Percentiles rank a stretch among this genome's conserved stretches.
Conservation (phyloP, 768 basidiomycete species). For the Serendipita indica region DNA sequence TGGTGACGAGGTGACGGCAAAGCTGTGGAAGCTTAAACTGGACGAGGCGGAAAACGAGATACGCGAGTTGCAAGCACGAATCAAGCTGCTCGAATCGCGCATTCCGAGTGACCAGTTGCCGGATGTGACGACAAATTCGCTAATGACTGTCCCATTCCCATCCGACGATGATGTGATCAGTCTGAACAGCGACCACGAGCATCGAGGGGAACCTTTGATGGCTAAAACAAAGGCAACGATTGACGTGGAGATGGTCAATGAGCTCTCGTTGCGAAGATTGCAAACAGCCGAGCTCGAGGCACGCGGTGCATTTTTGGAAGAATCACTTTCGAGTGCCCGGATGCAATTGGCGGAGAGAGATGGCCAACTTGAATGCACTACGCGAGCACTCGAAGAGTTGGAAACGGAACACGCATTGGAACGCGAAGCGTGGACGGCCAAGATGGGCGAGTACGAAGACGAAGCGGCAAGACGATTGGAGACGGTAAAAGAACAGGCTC, state of each 20-base stretch:
- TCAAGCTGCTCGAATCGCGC: neutral
- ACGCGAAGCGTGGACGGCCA: neutral
- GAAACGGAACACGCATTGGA: neutral
- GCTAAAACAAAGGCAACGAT: neutral
- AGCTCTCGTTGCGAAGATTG: neutral
- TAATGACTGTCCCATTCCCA: neutral
- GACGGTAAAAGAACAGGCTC: neutral
- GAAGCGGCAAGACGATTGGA: conserved; percentile 5
- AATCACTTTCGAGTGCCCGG: neutral
- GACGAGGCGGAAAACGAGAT: neutral
- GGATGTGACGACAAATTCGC: neutral
- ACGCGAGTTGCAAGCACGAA: neutral
- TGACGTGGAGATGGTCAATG: neutral
- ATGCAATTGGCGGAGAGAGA: neutral
- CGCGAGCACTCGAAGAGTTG: neutral
- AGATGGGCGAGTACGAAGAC: neutral
- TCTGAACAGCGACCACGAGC: neutral
- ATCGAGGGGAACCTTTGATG: neutral
- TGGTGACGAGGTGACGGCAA: neutral
- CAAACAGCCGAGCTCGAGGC: conserved; percentile 4
- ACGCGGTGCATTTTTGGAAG: neutral
- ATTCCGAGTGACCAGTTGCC: neutral
- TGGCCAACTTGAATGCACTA: neutral
- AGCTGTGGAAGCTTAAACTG: neutral
- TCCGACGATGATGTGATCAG: too few species aligned